Base-by-base conservation (phyloP, 257 asterid species). In the Verbascum thapsus region DNA sequence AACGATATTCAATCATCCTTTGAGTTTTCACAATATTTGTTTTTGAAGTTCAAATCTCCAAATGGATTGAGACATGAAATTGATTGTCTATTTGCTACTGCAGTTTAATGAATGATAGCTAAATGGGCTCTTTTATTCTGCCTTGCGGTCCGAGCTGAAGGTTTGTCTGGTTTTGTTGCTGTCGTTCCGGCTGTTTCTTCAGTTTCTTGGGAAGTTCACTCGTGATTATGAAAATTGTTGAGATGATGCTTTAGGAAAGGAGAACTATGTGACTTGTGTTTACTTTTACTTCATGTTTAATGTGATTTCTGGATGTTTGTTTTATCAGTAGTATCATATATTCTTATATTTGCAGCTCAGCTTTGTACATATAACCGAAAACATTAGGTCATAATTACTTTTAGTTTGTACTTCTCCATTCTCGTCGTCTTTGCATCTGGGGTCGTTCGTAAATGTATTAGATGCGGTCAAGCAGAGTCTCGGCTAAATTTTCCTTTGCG, bases 111-210 rank as follows among this genome's bases (percentile, higher is more conserved):
- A 42, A 64, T 61, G 37, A 64, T 61, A 10, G 10, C 55, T 67
- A n/a, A 58, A 60, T 12, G 9, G 20, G 26, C n/a, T 19, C 34
- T 34, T 58, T 75, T 58, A 10, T 17, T 66, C 7, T 48, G 22
- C 49, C 34, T 15, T 70, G 85, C 91, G 80, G 96, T 64, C 86
- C 87, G 59, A 67, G 71, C 23, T 82, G 88, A 79, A 10, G 64
- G 64, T 17, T 55, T 47, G 8, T 58, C 26, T 44, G 39, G 15
- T 58, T 30, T 48, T 8, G 49, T 51, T 22, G 54, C 72, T 22
- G 43, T 39, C 42, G 23, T 34, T 38, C 52, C 17, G 39, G 53
- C 15, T 5, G 53, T 20, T 15, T 5, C 10, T 63, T 42, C 58
- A 7, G 51, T 57, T 60, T 22, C 47, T 51, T 9, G n/a, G 53